phyloP scores from a whole-genome alignment of 371 early-diverging fungal species.

The Mucor plumbeus region DNA sequence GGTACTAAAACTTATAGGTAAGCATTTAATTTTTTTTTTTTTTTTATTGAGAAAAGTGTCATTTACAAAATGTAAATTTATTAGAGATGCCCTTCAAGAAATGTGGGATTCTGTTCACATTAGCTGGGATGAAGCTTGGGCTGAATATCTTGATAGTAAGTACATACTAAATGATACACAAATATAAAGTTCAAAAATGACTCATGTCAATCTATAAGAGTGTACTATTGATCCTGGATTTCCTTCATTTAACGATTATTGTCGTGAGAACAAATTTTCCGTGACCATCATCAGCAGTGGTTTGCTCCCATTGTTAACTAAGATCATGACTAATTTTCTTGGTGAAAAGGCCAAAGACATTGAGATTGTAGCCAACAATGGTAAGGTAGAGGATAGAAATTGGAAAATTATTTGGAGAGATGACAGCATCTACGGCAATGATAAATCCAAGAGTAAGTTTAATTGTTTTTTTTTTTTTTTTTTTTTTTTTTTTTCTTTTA shows the following conservation, averaged over 20 bases:
- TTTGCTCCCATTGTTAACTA: slow-evolving; percentile 45
- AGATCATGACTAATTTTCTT: slow-evolving; percentile 52
- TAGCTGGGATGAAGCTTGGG: slow-evolving; percentile 64
- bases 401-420: slow-evolving; percentile 69
- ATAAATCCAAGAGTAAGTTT: slow-evolving; percentile 58
- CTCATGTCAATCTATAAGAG: slow-evolving; percentile 23
- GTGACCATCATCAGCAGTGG: slow-evolving; percentile 68
- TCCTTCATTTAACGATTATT: slow-evolving; percentile 52
- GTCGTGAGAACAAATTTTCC: slow-evolving; percentile 49
- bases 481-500: too few species aligned
- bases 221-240: slow-evolving; percentile 58
- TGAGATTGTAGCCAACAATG: slow-evolving; percentile 55
- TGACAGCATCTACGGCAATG: slow-evolving; percentile 65
- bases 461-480: too few species aligned
- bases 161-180: not conserved
- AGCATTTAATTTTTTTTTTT: too few species aligned
- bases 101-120: slow-evolving; percentile 69
- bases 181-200: not conserved
- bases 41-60: not conserved
- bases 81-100: slow-evolving; percentile 49
- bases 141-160: slow-evolving; percentile 56
- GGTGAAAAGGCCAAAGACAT: slow-evolving; percentile 51
- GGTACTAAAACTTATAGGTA: slow-evolving; percentile 51
- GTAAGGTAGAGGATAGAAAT: slow-evolving; percentile 39
- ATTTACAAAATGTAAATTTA: not conserved